Percentiles rank a stretch among this genome's conserved stretches.
Conservation (phyloP, 2,329 filamentous ascomycete species). For the Pleoardoris graminearum region DNA sequence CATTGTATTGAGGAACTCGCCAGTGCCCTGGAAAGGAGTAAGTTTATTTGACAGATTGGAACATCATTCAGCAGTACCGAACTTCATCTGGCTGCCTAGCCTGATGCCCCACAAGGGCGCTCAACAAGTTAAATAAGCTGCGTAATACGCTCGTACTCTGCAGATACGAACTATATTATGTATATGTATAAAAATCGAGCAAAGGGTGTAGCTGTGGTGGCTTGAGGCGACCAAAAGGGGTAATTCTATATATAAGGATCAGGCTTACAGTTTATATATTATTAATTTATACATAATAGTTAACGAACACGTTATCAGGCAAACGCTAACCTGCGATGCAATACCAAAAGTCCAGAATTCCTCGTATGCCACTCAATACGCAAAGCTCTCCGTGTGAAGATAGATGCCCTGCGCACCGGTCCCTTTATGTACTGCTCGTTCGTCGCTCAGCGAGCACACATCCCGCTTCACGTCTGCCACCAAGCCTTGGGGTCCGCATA, state of each 20-base stretch:
- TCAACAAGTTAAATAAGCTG: too few relatives aligned
- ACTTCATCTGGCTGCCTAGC: too few relatives aligned
- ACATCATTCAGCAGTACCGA: too few relatives aligned
- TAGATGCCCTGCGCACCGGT: constrained; percentile 68
- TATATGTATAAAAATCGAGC: too few relatives aligned
- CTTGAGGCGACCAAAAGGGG: too few relatives aligned
- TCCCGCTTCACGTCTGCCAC: constrained; percentile 59
- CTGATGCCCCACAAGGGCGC: too few relatives aligned
- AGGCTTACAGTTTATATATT: too few relatives aligned
- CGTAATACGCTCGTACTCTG: too few relatives aligned
- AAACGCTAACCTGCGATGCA: not conserved
- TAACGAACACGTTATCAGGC: not conserved
- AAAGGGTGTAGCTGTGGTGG: too few relatives aligned
- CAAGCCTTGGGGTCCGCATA: constrained; percentile 62
- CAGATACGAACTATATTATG: too few relatives aligned
- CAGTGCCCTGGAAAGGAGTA: constrained; percentile 18
- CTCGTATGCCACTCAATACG: constrained; percentile 42
- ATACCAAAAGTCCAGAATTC: not conserved
- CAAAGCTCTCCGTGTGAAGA: constrained; percentile 63
- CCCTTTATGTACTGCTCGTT: constrained; percentile 68
- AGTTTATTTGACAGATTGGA: not conserved
- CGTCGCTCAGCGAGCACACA: constrained; percentile 63
- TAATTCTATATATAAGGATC: too few relatives aligned
- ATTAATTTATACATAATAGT: not conserved
- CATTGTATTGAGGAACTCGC: constrained; percentile 13